Conservation (phyloP, 495 filamentous ascomycete genomes). For the Xylona heveae region DNA sequence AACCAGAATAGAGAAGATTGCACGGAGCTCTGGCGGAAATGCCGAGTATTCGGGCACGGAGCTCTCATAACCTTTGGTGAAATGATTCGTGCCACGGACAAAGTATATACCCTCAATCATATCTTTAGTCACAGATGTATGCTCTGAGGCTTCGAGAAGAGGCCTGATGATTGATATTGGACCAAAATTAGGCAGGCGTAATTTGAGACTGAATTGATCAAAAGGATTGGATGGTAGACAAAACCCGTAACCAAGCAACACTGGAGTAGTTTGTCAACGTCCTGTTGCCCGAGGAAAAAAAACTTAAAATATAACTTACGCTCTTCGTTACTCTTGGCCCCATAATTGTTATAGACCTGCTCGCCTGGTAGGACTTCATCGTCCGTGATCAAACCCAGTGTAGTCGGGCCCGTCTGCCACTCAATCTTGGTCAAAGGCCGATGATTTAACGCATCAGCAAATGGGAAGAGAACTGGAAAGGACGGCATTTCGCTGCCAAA, state of each 20-base stretch:
- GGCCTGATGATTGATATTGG: too few species aligned
- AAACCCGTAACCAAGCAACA: neutral
- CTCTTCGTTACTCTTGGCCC: neutral
- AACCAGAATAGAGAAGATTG: neutral
- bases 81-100: too few species aligned
- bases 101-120: too few species aligned
- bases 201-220: neutral
- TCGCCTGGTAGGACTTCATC: neutral
- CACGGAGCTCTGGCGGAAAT: neutral
- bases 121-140: too few species aligned
- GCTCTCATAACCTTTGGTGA: too few species aligned
- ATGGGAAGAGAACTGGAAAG: neutral
- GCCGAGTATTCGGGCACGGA: neutral
- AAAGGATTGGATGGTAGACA: neutral
- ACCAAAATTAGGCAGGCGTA: neutral
- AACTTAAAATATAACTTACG: too few species aligned
- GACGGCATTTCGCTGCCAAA: neutral
- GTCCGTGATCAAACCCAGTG: neutral
- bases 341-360: neutral
- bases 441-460: neutral
- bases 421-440: neutral
- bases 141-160: too few species aligned
- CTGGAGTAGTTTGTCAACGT: too few species aligned
- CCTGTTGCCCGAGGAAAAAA: too few species aligned
- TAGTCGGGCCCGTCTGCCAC: neutral